Evolutionary conservation across 805 yeast genomes (phyloP).

Genomic region (Suhomyces canberraensis): DNA sequence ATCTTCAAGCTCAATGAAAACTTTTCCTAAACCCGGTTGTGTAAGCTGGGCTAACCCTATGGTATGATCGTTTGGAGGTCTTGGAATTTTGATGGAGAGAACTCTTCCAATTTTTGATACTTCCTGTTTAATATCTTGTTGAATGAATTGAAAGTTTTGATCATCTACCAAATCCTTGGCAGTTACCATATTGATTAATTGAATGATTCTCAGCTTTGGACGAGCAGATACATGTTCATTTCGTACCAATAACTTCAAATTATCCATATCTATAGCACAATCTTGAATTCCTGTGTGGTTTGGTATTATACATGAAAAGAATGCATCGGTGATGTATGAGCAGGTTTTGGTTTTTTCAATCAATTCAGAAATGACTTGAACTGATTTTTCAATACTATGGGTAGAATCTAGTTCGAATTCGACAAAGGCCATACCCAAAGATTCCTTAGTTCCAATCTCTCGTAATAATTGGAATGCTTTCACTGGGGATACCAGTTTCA

Average conservation of each 20-base stretch:
- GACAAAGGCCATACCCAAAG: constrained; percentile 58
- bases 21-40: constrained; percentile 64
- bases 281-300: constrained; percentile 34
- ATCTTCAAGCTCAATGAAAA: constrained; percentile 62
- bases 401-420: constrained; percentile 31
- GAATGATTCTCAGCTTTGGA: constrained; percentile 52
- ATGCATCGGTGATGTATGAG: constrained; percentile 20
- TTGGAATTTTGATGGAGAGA: constrained; percentile 55
- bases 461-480: constrained; percentile 41
- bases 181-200: constrained; percentile 63
- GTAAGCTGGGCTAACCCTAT: constrained; percentile 37
- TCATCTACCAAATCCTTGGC: constrained; percentile 60
- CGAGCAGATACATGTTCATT: constrained; percentile 35
- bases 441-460: constrained; percentile 47
- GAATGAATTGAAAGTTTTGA: constrained; percentile 44
- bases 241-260: constrained; percentile 35
- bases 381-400: constrained; percentile 12
- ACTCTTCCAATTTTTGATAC: constrained; percentile 52
- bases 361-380: constrained; percentile 10
- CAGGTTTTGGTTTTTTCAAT: constrained; percentile 14
- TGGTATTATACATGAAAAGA: constrained; percentile 32
- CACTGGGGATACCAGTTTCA: constrained; percentile 41
- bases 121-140: constrained; percentile 50
- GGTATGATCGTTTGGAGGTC: constrained; percentile 50
- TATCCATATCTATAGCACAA: constrained; percentile 33